Percentiles rank a stretch among this genome's conserved stretches.
phyloP scores from a whole-genome alignment of 2,329 filamentous ascomycete species.

The Cephalotrichum gorgonifer region DNA sequence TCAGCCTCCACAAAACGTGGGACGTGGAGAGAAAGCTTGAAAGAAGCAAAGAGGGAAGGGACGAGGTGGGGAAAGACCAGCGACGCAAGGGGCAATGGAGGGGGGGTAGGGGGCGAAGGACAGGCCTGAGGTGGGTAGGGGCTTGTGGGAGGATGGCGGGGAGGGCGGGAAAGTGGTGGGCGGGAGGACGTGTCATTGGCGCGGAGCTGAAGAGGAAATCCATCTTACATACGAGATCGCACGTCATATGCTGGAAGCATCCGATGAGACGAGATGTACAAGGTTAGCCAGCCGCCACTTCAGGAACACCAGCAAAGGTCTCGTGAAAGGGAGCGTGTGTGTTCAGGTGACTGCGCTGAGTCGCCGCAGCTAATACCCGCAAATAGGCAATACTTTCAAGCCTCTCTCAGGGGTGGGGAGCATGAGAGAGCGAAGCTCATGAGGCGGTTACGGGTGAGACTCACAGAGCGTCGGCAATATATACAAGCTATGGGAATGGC shows the following conservation, averaged over 20 bases:
- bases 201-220: constrained; percentile 7
- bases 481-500: constrained; percentile 59
- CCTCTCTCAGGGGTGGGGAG: constrained; percentile 5
- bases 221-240: constrained; percentile 64
- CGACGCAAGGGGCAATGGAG: constrained; percentile 13
- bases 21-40: background rate
- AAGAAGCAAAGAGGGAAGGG: background rate
- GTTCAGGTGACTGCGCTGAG: background rate
- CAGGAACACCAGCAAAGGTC: constrained; percentile 10
- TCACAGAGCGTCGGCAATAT: constrained; percentile 84
- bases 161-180: background rate
- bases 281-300: constrained; percentile 5
- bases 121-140: background rate
- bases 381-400: constrained; percentile 6
- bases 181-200: background rate
- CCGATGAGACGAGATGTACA: constrained; percentile 4
- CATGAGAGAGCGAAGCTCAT: background rate
- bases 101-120: constrained; percentile 8
- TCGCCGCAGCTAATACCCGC: constrained; percentile 5
- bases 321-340: constrained; percentile 4
- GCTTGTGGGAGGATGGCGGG: background rate
- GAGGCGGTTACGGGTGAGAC: constrained; percentile 23
- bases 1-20: background rate
- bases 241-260: constrained; percentile 69
- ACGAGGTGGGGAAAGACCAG: background rate